Base-by-base conservation (phyloP, 768 basidiomycete genomes). In the Naematelia aurantialba region DNA sequence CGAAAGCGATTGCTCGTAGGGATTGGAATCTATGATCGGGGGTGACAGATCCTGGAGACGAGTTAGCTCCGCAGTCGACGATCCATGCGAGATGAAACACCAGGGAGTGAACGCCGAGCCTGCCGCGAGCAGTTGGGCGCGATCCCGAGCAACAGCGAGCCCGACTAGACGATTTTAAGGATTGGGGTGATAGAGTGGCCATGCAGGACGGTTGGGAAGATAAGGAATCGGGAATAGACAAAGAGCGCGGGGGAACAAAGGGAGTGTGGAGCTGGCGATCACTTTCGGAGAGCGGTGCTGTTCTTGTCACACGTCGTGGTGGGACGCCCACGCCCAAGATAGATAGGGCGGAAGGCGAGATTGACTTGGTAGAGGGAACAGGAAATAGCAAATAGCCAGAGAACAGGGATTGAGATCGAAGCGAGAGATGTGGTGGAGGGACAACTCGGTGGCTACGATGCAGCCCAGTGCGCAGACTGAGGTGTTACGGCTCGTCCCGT, bases 11-110 rank as follows among this genome's bases (percentile, higher is more conserved):
- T 30, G 30, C 21, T 62, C 60, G 51, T 57, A 62, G 26, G 60
- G 60, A 45, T 62, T 62, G 13, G 45, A 27, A n/a, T 57, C 56
- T 14, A 57, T 42, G 45, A 60, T 29, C 30, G 62, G 42, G 48
- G 34, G 47, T 19, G 50, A 39, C 34, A 39, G 17, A 39, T 39
- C 34, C 34, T 39, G 34, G 17, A 17, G 8, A 39, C 8, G 61
- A 47, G 45, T 49, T 24, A 60, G 52, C 29, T 60, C 55, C 52
- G 29, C 62, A 39, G 59, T 61, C 49, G 30, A 44, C 13, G 52
- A 26, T 14, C 34, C 34, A 17, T 39, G 34, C 34, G 34, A 8
- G 8, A 17, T 39, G 34, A 39, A 17, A 39, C 34, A 17, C 8
- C 17, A 17, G 34, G 34, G 34, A 39, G 34, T 8, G 34, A 39